Conservation (phyloP, 2,329 filamentous ascomycete species). For the Fonsecaea nubica region DNA sequence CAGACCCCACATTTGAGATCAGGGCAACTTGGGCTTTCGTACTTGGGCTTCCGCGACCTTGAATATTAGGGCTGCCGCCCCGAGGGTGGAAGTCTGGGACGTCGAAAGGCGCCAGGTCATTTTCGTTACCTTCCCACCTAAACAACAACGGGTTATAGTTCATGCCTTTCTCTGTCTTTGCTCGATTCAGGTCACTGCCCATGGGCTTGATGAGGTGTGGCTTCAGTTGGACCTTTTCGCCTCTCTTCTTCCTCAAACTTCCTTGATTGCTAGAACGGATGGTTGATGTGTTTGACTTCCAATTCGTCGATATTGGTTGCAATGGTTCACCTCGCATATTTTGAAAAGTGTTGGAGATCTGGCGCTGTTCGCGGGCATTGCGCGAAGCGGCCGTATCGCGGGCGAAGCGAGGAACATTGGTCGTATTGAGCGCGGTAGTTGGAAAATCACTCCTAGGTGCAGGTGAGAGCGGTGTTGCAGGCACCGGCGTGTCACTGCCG, state of each 20-base stretch:
- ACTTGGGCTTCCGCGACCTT: constrained; percentile 34
- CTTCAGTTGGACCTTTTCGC: constrained; percentile 62
- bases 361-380: constrained; percentile 67
- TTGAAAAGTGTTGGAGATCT: constrained; percentile 53
- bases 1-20: constrained; percentile 85
- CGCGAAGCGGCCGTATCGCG: constrained; percentile 71
- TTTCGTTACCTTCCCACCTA: constrained; percentile 96
- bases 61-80: constrained; percentile 32
- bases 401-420: constrained; percentile 63
- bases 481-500: constrained; percentile 52
- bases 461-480: constrained; percentile 65
- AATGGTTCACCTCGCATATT: constrained; percentile 55
- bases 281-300: constrained; percentile 57
- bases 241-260: constrained; percentile 58
- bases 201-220: constrained; percentile 90
- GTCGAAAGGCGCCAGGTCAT: constrained; percentile 80
- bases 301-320: constrained; percentile 62
- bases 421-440: constrained; percentile 32
- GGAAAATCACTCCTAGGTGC: constrained; percentile 57
- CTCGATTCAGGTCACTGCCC: constrained; percentile 71
- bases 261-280: constrained; percentile 27
- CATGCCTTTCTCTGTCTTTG: constrained; percentile 96
- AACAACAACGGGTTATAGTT: constrained; percentile 87
- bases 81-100: constrained; percentile 50
- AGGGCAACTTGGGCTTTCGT: constrained; percentile 61